Conservation (phyloP, 1,284 basidiomycete species). For the Sanguinoderma infundibulare region DNA sequence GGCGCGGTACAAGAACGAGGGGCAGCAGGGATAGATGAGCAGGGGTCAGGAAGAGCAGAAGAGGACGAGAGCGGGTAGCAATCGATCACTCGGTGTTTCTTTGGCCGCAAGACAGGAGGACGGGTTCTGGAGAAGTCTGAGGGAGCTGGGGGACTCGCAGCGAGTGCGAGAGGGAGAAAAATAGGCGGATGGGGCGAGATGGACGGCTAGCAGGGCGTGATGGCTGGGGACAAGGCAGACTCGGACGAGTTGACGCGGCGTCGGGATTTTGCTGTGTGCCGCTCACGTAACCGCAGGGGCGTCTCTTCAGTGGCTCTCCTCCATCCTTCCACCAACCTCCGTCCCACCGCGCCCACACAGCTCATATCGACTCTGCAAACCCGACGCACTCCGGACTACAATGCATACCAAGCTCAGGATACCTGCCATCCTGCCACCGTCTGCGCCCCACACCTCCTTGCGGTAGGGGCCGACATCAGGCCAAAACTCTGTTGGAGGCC, state of each 20-base stretch:
- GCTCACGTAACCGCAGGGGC: constrained; percentile 26
- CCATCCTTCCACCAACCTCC: neutral
- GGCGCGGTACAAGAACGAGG: neutral
- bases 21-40: neutral
- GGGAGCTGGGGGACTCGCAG: constrained; percentile 14
- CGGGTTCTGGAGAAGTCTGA: neutral
- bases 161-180: constrained; percentile 21
- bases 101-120: neutral
- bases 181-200: constrained; percentile 19
- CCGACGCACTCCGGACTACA: neutral
- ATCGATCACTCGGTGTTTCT: constrained; percentile 20
- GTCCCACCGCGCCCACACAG: too few relatives aligned
- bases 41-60: constrained; percentile 3
- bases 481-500: neutral
- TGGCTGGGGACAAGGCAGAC: constrained; percentile 24
- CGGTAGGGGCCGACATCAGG: constrained; percentile 5
- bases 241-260: constrained; percentile 18
- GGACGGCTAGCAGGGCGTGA: constrained; percentile 21
- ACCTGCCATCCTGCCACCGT: neutral
- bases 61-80: constrained; percentile 5
- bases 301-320: neutral
- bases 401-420: neutral
- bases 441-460: neutral
- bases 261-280: constrained; percentile 20
- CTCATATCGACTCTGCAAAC: neutral